phyloP scores from a whole-genome alignment of 2,329 filamentous ascomycete genomes.

The Acrocalymma vagum region DNA sequence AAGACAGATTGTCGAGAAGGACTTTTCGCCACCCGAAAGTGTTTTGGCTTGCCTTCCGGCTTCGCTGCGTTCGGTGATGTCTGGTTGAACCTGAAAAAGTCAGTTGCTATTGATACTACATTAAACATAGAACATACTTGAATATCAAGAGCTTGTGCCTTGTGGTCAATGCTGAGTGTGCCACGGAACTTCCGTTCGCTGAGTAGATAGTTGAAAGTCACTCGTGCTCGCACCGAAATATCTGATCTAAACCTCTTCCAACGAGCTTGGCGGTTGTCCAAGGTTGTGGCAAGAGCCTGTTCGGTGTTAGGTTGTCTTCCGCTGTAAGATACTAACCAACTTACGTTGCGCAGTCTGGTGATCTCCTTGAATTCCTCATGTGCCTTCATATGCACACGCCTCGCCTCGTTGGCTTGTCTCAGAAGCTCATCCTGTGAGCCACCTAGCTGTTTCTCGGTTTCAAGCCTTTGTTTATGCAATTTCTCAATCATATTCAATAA shows the following conservation, averaged over 20 bases:
- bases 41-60: conserved; percentile 87
- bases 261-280: conserved; percentile 73
- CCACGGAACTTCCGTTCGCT: conserved; percentile 91
- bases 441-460: conserved; percentile 40
- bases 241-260: conserved; percentile 84
- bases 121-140: conserved; percentile 59
- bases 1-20: conserved; percentile 95
- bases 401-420: conserved; percentile 37
- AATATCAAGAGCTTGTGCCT: conserved; percentile 76
- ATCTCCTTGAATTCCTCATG: conserved; percentile 26
- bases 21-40: conserved; percentile 95
- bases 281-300: conserved; percentile 66
- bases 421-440: conserved; percentile 43
- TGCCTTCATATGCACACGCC: conserved; percentile 28
- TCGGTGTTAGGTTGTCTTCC: too few species aligned
- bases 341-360: conserved; percentile 23
- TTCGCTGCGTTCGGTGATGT: conserved; percentile 72
- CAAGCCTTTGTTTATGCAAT: conserved; percentile 35
- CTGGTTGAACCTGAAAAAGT: conserved; percentile 65
- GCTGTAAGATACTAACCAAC: conserved; percentile 8
- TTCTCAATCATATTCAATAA: conserved; percentile 41
- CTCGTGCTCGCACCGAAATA: conserved; percentile 86
- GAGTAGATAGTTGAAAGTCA: conserved; percentile 87
- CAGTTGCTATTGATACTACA: conserved; percentile 1
- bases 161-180: conserved; percentile 79